A percentile compares a stretch with the other conserved stretches of the same genome.
Conservation (phyloP, 352 stramenopile genomes). For the Paralagenidium karlingii region DNA sequence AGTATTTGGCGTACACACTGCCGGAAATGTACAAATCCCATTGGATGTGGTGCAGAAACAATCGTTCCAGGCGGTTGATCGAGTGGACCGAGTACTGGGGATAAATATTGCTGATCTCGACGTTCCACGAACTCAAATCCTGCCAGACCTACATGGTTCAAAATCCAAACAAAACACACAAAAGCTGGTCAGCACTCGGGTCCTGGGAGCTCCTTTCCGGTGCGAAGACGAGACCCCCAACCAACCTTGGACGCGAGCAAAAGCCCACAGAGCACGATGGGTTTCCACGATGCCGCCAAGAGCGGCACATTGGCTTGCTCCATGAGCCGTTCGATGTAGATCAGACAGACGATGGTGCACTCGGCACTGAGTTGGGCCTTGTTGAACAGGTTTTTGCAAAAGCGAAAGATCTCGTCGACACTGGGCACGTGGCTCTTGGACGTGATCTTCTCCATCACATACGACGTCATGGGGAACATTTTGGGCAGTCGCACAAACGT, state of each 20-base stretch:
- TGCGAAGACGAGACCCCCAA: neutral
- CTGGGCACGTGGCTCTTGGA: constrained; percentile 74
- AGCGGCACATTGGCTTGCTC: constrained; percentile 92
- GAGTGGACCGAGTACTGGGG: constrained; percentile 95
- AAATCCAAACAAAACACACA: constrained; percentile 1
- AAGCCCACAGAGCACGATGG: constrained; percentile 95
- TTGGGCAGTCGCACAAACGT: constrained; percentile 65
- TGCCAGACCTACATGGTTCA: constrained; percentile 91
- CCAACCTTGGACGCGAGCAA: constrained; percentile 95
- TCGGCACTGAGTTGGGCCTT: constrained; percentile 95
- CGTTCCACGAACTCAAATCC: constrained; percentile 97
- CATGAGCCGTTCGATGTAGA: constrained; percentile 99
- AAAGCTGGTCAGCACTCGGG: neutral
- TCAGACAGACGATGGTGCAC: constrained; percentile 97
- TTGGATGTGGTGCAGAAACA: constrained; percentile 95
- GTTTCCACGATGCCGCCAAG: constrained; percentile 92
- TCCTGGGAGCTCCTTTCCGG: neutral
- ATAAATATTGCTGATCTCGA: constrained; percentile 97
- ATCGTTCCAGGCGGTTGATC: constrained; percentile 95
- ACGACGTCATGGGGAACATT: constrained; percentile 63
- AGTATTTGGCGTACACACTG: constrained; percentile 96
- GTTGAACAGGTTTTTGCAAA: constrained; percentile 93
- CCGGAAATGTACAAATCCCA: constrained; percentile 98
- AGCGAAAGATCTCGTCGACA: constrained; percentile 88
- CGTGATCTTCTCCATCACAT: constrained; percentile 75